phyloP scores from a whole-genome alignment of 2,329 filamentous ascomycete species.

The Hymenoscyphus fraxineus region DNA sequence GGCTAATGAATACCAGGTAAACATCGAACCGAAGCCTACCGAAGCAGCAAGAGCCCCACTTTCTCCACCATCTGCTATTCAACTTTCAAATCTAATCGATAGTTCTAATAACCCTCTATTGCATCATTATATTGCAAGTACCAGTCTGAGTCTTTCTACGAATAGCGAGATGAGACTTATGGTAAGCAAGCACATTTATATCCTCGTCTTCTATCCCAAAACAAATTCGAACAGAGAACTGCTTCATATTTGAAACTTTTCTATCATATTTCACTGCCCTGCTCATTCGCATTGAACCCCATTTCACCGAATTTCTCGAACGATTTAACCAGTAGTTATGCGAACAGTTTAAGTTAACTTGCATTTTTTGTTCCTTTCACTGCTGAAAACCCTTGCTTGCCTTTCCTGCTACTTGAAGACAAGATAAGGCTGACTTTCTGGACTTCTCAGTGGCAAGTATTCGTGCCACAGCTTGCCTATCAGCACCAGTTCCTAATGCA shows the following conservation, averaged over 20 bases:
- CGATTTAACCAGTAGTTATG: too few species aligned
- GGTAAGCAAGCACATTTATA: not conserved
- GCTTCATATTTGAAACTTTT: too few species aligned
- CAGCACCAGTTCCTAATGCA: constrained; percentile 39
- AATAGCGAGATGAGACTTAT: not conserved
- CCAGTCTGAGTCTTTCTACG: not conserved
- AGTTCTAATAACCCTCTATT: not conserved
- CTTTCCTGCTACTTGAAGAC: constrained; percentile 13
- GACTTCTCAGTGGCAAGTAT: constrained; percentile 33
- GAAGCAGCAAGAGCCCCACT: not conserved
- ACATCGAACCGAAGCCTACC: not conserved
- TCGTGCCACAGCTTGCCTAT: constrained; percentile 36
- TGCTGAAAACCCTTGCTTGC: too few species aligned
- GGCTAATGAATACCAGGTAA: not conserved
- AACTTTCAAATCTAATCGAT: constrained; percentile 29
- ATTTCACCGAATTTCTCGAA: too few species aligned
- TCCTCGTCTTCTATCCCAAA: too few species aligned
- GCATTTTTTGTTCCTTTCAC: not conserved
- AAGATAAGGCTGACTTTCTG: constrained; percentile 21
- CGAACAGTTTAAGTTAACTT: too few species aligned
- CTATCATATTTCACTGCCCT: too few species aligned
- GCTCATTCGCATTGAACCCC: too few species aligned
- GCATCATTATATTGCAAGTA: constrained; percentile 1
- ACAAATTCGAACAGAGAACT: too few species aligned
- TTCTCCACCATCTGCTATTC: constrained; percentile 6